Evolutionary conservation across 306 rosid species (phyloP).

Genomic region (Mucuna pruriens): DNA sequence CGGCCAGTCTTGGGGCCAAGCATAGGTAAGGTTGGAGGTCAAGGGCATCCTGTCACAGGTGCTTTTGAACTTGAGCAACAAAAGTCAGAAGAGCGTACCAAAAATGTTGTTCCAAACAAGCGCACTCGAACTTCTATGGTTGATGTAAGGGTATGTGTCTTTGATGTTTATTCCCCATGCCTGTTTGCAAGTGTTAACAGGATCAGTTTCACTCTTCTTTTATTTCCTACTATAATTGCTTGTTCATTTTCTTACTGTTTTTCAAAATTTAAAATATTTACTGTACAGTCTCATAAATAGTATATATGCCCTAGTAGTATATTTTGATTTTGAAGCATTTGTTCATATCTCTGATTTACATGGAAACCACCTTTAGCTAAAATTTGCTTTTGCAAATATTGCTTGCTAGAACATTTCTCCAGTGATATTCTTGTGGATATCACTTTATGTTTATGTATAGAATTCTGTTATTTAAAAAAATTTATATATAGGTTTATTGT

Average conservation of each 20-base stretch:
- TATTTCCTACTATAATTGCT: slow-evolving; percentile 13
- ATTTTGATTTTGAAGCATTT: slow-evolving; percentile 34
- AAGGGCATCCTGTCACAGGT: slow-evolving; percentile 69
- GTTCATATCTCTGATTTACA: slow-evolving; percentile 30
- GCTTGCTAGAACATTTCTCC: slow-evolving; percentile 18
- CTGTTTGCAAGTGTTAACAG: slow-evolving; percentile 8
- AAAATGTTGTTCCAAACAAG: slow-evolving; percentile 77
- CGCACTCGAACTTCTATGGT: slow-evolving; percentile 95
- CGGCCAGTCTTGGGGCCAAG: slow-evolving; percentile 72
- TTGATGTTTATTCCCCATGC: slow-evolving; percentile 2
- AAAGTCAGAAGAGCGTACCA: slow-evolving; percentile 81
- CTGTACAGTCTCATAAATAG: slow-evolving; percentile 5
- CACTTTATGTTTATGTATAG: background rate
- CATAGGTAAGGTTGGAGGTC: slow-evolving; percentile 78
- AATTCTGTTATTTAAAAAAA: background rate
- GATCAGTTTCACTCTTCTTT: slow-evolving; percentile 19
- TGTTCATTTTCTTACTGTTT: slow-evolving; percentile 34
- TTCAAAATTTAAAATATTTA: slow-evolving; percentile 3
- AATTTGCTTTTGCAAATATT: slow-evolving; percentile 36
- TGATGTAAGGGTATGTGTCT: slow-evolving; percentile 75
- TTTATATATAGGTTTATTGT: background rate
- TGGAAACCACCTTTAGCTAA: slow-evolving; percentile 35
- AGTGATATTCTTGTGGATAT: background rate
- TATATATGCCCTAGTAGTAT: slow-evolving; percentile 26
- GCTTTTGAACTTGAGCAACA: slow-evolving; percentile 90